A percentile compares a stretch with the other conserved stretches of the same genome.
Evolutionary conservation across 2,329 filamentous ascomycete genomes (phyloP).

Genomic region (Sphaerulina musiva): DNA sequence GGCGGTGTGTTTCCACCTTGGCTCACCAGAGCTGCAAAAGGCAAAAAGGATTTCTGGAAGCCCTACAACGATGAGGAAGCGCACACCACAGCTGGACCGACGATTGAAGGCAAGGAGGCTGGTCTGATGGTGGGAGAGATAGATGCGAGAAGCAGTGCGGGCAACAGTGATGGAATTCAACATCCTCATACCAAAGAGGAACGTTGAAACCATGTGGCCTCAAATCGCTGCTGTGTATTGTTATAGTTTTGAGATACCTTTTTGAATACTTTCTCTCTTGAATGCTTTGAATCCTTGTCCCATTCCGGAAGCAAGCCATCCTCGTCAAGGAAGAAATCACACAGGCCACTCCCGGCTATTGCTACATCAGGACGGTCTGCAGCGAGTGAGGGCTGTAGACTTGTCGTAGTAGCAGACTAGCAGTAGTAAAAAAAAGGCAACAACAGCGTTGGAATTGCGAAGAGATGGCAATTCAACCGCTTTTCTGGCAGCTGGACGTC

Average conservation of each 20-base stretch:
- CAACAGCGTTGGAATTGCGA: too few relatives aligned
- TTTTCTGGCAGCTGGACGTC: too few relatives aligned
- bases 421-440: too few relatives aligned
- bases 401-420: too few relatives aligned
- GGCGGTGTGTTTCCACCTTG: constrained; percentile 71
- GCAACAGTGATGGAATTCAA: constrained; percentile 1
- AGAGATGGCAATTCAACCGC: too few relatives aligned
- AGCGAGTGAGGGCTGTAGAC: too few relatives aligned
- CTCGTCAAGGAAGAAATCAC: too few relatives aligned
- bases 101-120: constrained; percentile 5
- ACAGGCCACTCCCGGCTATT: too few relatives aligned
- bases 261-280: too few relatives aligned
- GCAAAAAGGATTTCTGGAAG: constrained; percentile 70
- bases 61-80: constrained; percentile 23
- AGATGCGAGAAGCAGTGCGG: neutral
- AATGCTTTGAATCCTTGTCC: too few relatives aligned
- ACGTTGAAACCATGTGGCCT: neutral
- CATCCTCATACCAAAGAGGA: neutral
- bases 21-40: constrained; percentile 56
- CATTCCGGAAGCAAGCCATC: too few relatives aligned
- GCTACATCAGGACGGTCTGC: too few relatives aligned
- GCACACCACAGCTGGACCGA: neutral
- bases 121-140: neutral
- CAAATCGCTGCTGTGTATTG: neutral
- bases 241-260: neutral